Conservation (phyloP, 345 rosid genomes). For the Linum usitatissimum region DNA sequence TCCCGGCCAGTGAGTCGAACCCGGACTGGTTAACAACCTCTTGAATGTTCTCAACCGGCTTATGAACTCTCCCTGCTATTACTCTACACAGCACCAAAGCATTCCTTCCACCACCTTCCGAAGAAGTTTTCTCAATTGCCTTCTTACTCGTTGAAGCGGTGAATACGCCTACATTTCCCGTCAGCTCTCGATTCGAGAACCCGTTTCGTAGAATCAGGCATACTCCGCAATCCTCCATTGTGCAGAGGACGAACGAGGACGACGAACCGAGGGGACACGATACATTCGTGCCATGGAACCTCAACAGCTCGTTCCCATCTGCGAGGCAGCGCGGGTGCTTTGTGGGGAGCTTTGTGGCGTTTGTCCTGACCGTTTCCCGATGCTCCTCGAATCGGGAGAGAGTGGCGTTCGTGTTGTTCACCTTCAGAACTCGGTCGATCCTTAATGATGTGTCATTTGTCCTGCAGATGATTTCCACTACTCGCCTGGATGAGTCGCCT, state of each 20-base stretch:
- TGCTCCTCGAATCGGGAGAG: conserved; percentile 50
- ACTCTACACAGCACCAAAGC: conserved; percentile 62
- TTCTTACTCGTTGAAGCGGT: conserved; percentile 40
- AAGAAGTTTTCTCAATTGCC: conserved; percentile 30
- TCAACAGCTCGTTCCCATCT: conserved; percentile 67
- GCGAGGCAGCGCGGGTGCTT: conserved; percentile 61
- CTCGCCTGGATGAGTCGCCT: conserved; percentile 55
- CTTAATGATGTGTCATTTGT: conserved; percentile 12
- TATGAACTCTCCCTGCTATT: conserved; percentile 56
- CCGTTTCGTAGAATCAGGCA: conserved; percentile 49
- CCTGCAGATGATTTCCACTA: conserved; percentile 58
- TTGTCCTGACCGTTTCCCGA: conserved; percentile 44
- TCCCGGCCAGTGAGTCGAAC: conserved; percentile 62
- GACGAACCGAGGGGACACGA: conserved; percentile 29
- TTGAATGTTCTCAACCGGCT: conserved; percentile 30
- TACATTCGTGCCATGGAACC: conserved; percentile 43
- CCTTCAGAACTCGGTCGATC: conserved; percentile 36
- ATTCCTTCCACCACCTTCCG: conserved; percentile 17
- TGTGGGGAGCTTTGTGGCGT: conserved; percentile 39
- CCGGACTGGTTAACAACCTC: conserved; percentile 27
- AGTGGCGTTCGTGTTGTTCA: conserved; percentile 41
- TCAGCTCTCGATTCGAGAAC: conserved; percentile 23
- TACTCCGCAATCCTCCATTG: conserved; percentile 33
- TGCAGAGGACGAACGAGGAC: conserved; percentile 34
- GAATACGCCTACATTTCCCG: conserved; percentile 29